Base-by-base conservation (phyloP, 441 rosid genomes). In the Breynia disticha region DNA sequence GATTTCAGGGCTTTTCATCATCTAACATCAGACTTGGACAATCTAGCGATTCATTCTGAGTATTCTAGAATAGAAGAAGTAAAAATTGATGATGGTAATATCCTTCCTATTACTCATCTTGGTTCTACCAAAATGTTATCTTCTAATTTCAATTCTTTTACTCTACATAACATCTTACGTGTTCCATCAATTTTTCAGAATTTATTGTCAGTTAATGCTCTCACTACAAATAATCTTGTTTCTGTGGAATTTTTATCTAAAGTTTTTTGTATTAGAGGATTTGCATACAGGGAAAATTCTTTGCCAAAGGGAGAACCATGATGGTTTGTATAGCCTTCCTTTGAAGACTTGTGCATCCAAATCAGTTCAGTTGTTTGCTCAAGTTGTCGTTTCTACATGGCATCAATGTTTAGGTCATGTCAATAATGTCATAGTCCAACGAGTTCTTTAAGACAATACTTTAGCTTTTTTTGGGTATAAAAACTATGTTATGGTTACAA, bases 281-380 rank as follows among this genome's bases (percentile, higher is more conserved):
- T 1, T 9, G 6, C 12, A 8, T 10, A 53, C 45, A 1, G 16
- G 19, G 7, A 8, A 14, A 8, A 10, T 10, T 2, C 44, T 53
- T 14, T 11, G 38, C 21, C 12, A 16, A n/a, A n/a, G n/a, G n/a
- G 3, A 28, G 45, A 2, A 32, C 0, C 14, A 37, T n/a, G n/a
- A n/a, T n/a, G n/a, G n/a, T n/a, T n/a, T n/a, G n/a, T n/a, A n/a
- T n/a, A n/a, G n/a, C n/a, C 11, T 53, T 2, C 10, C 1, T 17
- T 2, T 53, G 56, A 46, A 11, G 45, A 35, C 56, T 53, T 35
- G 12, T n/a, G n/a, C n/a, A n/a, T n/a, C n/a, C n/a, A n/a, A 35
- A 19, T 1, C 19, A 6, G 5, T 5, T 14, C 19, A 18, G 0
- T 5, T 35, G 4, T 49, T 6, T 13, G 16, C 21, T 37, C 3